Percentiles rank a stretch among this genome's conserved stretches.
These are phyloP conservation scores for Ceriops decandra DNA, from an alignment of 345 rosid species.

Conservation along the genomic window DNA sequence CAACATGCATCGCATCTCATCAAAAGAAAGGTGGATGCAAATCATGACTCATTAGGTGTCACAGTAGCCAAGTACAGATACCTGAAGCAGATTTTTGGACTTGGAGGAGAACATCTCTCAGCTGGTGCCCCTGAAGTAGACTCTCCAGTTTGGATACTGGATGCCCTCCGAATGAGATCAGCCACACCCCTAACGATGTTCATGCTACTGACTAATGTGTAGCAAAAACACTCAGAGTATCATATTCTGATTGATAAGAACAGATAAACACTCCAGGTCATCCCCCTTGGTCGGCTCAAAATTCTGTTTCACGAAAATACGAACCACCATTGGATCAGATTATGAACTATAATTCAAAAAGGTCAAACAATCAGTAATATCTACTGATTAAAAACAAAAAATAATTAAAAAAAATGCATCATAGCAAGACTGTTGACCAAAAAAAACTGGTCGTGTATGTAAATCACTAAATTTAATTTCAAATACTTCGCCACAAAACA, in stretches of 20 bases:
- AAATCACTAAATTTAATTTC: not conserved
- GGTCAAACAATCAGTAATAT: too few relatives aligned
- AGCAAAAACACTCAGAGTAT: constrained; percentile 14
- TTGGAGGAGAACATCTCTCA: constrained; percentile 52
- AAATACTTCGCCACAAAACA: not conserved
- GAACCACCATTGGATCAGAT: constrained; percentile 23
- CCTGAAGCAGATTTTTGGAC: constrained; percentile 57
- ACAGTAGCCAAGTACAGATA: constrained; percentile 9
- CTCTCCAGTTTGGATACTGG: constrained; percentile 43
- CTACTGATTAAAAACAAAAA: too few relatives aligned
- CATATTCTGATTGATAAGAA: constrained; percentile 12
- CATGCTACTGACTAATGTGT: constrained; percentile 38
- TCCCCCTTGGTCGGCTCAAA: constrained; percentile 11
- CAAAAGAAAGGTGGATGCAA: not conserved
- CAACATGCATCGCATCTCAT: too few relatives aligned
- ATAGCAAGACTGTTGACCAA: too few relatives aligned
- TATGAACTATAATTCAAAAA: constrained; percentile 4
- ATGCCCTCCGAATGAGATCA: constrained; percentile 64
- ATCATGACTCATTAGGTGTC: not conserved
- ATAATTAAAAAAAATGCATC: too few relatives aligned
- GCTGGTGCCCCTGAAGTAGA: constrained; percentile 35
- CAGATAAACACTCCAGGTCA: constrained; percentile 22
- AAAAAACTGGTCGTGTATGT: too few relatives aligned
- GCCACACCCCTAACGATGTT: constrained; percentile 79
- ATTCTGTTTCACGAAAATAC: constrained; percentile 9